These are phyloP conservation scores for Trichoderma sp. DNA, from an alignment of 2,329 filamentous ascomycete species.

Conservation along the genomic window DNA sequence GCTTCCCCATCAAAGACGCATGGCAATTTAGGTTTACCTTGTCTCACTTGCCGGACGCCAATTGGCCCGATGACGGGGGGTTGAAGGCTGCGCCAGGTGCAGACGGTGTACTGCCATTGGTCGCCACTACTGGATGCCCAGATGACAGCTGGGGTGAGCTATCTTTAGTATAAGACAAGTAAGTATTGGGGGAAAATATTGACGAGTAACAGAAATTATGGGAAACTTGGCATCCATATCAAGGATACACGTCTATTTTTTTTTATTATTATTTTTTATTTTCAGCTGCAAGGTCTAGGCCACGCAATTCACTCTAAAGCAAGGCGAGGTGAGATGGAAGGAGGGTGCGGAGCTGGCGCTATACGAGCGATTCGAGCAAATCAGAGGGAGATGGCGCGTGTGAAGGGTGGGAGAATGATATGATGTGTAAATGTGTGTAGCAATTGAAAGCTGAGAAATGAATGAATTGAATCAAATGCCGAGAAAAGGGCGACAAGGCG, in stretches of 20 bases:
- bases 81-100: neutral
- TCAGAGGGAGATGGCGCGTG: neutral
- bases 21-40: neutral
- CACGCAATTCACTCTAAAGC: neutral
- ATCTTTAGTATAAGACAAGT: neutral
- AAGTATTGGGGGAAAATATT: neutral
- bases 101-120: constrained; percentile 16
- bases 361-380: constrained; percentile 1
- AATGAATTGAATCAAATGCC: neutral
- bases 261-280: no score
- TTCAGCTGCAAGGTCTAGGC: neutral
- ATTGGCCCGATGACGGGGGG: neutral
- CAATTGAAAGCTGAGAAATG: neutral
- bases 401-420: neutral
- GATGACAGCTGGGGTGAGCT: neutral
- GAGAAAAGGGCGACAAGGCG: neutral
- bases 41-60: neutral
- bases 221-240: neutral
- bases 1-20: neutral
- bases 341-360: neutral
- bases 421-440: neutral
- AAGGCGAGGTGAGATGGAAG: neutral
- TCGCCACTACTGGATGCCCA: neutral
- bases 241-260: constrained; percentile 1
- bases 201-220: neutral